Conservation (phyloP, 805 yeast species). For the Myxozyma sirexii region DNA sequence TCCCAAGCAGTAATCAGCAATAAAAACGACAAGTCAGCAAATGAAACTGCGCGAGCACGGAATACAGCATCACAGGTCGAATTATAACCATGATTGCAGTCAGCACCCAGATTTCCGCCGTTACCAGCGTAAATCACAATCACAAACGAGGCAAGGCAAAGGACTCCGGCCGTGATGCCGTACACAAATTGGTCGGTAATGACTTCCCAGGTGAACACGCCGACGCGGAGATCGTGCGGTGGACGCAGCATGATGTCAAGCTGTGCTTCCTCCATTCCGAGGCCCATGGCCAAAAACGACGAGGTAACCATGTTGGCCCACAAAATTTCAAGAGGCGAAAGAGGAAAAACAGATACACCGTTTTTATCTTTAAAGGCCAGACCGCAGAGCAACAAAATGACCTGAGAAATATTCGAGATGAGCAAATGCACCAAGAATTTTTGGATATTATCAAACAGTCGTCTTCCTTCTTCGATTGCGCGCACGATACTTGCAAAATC, state of each 20-base stretch:
- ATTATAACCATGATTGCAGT: conserved; percentile 59
- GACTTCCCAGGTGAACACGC: conserved; percentile 68
- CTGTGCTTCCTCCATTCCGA: conserved; percentile 68
- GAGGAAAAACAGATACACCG: conserved; percentile 76
- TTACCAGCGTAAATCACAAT: conserved; percentile 68
- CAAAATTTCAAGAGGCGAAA: conserved; percentile 76
- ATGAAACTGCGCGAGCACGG: conserved; percentile 74
- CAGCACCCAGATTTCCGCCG: conserved; percentile 63
- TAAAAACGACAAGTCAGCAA: conserved; percentile 85
- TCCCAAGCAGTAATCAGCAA: conserved; percentile 84
- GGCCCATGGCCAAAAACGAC: conserved; percentile 83
- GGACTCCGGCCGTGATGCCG: conserved; percentile 66
- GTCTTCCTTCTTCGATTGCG: conserved; percentile 81
- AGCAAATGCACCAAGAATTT: conserved; percentile 74
- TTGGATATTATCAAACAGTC: conserved; percentile 77
- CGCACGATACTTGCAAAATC: conserved; percentile 77
- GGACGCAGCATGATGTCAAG: conserved; percentile 67
- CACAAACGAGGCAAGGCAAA: conserved; percentile 70
- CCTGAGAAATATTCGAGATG: conserved; percentile 75
- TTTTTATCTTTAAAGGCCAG: conserved; percentile 66
- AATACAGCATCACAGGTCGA: conserved; percentile 63
- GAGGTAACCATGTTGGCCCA: conserved; percentile 81
- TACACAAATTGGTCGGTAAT: conserved; percentile 70
- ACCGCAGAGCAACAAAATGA: conserved; percentile 68
- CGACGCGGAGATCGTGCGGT: conserved; percentile 59